Conservation (phyloP, 2,329 filamentous ascomycete species). For the Fusarium tupiense region DNA sequence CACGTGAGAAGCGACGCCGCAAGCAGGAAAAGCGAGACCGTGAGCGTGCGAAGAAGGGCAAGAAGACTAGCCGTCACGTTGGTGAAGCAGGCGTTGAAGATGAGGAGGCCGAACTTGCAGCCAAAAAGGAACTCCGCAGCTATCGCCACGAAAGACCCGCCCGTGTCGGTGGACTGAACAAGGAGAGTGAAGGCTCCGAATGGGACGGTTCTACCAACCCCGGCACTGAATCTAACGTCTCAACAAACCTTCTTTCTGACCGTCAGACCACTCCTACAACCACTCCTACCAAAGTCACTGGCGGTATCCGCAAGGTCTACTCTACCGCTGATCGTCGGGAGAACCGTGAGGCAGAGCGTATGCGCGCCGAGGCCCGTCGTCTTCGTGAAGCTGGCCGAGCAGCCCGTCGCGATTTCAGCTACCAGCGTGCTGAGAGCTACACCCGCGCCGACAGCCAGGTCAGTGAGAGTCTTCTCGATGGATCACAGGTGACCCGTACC, state of each 20-base stretch:
- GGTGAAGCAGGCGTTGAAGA: slow-evolving; percentile 71
- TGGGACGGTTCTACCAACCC: slow-evolving; percentile 81
- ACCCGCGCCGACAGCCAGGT: slow-evolving; percentile 37
- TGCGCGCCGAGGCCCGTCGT: slow-evolving; percentile 65
- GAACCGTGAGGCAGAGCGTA: slow-evolving; percentile 62
- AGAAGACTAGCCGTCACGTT: slow-evolving; percentile 58
- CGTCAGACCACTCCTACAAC: slow-evolving; percentile 65
- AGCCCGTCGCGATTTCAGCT: slow-evolving; percentile 63
- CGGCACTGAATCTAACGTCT: slow-evolving; percentile 69
- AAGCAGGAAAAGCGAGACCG: slow-evolving; percentile 60
- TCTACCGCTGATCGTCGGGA: slow-evolving; percentile 66
- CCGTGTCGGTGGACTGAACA: slow-evolving; percentile 89
- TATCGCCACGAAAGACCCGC: slow-evolving; percentile 91
- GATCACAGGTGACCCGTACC: slow-evolving; percentile 47
- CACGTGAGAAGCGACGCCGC: slow-evolving; percentile 66
- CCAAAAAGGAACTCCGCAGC: slow-evolving; percentile 75
- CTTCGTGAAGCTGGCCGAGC: slow-evolving; percentile 63
- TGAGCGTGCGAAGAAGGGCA: slow-evolving; percentile 53
- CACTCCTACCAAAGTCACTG: slow-evolving; percentile 54
- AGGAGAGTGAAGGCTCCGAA: slow-evolving; percentile 77
- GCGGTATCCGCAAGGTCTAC: slow-evolving; percentile 70
- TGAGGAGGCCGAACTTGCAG: slow-evolving; percentile 69
- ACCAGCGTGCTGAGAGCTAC: slow-evolving; percentile 52
- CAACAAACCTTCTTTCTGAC: slow-evolving; percentile 68
- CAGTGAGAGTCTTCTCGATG: slow-evolving; percentile 48